These are phyloP conservation scores for Litsea cubeba DNA, from an alignment of 164 flowering plant genomes.

Conservation along the genomic window DNA sequence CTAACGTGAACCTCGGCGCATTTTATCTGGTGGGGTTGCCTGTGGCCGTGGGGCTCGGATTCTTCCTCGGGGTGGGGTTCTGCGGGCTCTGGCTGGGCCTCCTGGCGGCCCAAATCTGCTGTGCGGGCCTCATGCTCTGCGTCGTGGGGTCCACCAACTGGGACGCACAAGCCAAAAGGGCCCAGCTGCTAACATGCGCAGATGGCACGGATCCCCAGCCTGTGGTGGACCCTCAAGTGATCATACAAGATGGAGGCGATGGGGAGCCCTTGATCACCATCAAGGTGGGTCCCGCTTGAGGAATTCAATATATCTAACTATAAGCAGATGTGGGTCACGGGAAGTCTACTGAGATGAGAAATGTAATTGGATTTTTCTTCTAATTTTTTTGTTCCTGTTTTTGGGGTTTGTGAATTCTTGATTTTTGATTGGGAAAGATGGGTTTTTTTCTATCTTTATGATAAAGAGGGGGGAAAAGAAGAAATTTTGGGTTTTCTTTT, in stretches of 20 bases:
- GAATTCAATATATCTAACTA: too few species aligned
- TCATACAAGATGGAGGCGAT: conserved; percentile 14
- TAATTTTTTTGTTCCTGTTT: conserved; percentile 6
- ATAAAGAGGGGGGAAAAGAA: conserved; percentile 8
- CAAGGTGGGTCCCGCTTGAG: conserved; percentile 16
- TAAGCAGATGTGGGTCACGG: too few species aligned
- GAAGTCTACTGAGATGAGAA: neutral
- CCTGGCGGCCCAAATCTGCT: conserved; percentile 71
- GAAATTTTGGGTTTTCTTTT: conserved; percentile 7
- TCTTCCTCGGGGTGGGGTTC: conserved; percentile 58
- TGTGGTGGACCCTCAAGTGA: neutral
- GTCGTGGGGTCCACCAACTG: conserved; percentile 86
- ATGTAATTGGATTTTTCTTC: neutral
- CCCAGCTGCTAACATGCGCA: conserved; percentile 51
- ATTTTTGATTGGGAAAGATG: conserved; percentile 10
- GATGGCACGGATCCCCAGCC: conserved; percentile 17
- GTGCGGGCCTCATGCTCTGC: conserved; percentile 83
- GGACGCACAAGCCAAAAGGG: conserved; percentile 55
- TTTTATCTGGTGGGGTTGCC: conserved; percentile 94
- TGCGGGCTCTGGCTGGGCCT: conserved; percentile 83
- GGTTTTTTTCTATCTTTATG: neutral
- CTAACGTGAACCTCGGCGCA: conserved; percentile 81
- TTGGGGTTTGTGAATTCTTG: conserved; percentile 20
- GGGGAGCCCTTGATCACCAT: conserved; percentile 48
- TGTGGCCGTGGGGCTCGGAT: conserved; percentile 73